Percentiles rank a stretch among this genome's conserved stretches.
Evolutionary conservation across 2,329 filamentous ascomycete species (phyloP).

Genomic region (Samsoniella hepiali): DNA sequence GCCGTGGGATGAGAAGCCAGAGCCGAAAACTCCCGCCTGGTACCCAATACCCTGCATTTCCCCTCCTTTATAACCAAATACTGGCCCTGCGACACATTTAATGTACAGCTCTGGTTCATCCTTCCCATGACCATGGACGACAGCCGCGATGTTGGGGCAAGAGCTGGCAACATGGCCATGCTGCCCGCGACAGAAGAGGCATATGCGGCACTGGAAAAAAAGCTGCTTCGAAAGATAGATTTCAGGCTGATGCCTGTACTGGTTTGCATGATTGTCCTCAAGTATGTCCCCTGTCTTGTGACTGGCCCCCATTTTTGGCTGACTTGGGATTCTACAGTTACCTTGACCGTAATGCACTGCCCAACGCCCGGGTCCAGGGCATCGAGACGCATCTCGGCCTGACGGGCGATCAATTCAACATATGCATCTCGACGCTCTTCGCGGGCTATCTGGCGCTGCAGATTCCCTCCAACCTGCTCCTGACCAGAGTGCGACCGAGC

Average conservation of each 20-base stretch:
- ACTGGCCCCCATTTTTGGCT: no score
- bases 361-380: constrained; percentile 41
- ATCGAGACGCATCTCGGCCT: constrained; percentile 56
- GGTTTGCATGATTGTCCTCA: constrained; percentile 54
- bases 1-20: no score
- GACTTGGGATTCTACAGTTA: constrained; percentile 23
- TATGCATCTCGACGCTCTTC: constrained; percentile 59
- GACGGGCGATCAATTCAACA: constrained; percentile 55
- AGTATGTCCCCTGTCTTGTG: constrained; percentile 23
- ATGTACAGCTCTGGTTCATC: background rate
- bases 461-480: constrained; percentile 56
- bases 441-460: constrained; percentile 61
- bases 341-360: constrained; percentile 47
- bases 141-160: background rate
- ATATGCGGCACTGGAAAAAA: constrained; percentile 26
- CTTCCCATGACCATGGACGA: background rate
- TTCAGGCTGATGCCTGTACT: constrained; percentile 49
- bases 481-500: constrained; percentile 52
- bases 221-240: constrained; percentile 50
- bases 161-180: background rate
- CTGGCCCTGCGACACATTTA: background rate
- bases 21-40: no score
- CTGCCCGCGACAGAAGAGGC: background rate
- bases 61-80: no score
- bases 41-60: no score